Evolutionary conservation across 805 yeast genomes (phyloP), one percentile per base, ranked within the genome.

Genomic region (Priceomyces fermenticarens): DNA sequence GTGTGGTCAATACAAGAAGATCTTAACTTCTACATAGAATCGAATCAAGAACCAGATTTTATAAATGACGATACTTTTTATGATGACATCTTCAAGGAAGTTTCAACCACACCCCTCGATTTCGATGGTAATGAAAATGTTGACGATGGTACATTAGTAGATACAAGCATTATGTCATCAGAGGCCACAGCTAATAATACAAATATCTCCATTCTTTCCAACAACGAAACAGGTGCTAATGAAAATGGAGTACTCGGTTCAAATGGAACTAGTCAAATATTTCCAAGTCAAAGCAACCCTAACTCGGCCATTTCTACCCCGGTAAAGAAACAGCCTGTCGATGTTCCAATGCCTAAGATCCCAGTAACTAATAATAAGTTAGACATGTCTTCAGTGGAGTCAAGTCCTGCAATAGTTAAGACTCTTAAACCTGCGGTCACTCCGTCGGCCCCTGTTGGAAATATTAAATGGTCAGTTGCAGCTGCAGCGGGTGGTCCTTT

Each of bases 381-480:
- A 25, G 38, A 35, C 20, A 7, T 16, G 8, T 35, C 47, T 1
- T 52, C 57, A 12, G 60, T 62, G 7, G 73, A 67, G 12, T 45
- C 66, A 0, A 64, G 65, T 32, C 70, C 72, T 3, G 73, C 63
- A 4, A 68, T 70, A 25, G 60, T 70, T 28, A 67, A 67, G 38
- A 67, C 65, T 5, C 57, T 77, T 47, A 77, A 75, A 52, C 83
- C 84, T 1, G 81, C 83, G 1, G 62, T 77, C 3, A 65, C 76
- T 4, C 83, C 83, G 10, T 58, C 72, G 1, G 73, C 73, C 49
- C 78, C 80, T 7, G 67, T 73, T 7, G 78, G 79, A 10, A 78
- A 74, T 36, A 58, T 79, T 39, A 78, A 78, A 52, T 79, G 81
- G 69, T 68, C 83, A 0, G 64, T 79, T 1, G 80, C 80, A 4